A percentile compares a stretch with the other conserved stretches of the same genome.
Conservation (phyloP, 352 stramenopile species). For the Phytophthora idaei region DNA sequence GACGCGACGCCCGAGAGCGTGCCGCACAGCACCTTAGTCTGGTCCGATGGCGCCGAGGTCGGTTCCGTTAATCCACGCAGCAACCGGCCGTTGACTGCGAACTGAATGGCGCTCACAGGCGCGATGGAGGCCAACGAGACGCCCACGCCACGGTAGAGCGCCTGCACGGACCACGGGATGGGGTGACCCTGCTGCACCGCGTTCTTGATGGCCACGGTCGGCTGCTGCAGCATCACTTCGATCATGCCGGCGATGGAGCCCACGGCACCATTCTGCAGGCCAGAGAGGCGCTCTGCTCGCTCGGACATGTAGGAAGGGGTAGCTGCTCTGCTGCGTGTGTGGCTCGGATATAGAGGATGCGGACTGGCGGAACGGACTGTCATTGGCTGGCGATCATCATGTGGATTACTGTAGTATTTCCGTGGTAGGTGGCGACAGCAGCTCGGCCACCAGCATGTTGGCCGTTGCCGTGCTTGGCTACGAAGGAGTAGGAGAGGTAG, state of each 20-base stretch:
- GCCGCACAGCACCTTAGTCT: constrained; percentile 62
- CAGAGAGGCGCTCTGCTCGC: constrained; percentile 68
- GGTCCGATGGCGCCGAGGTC: constrained; percentile 37
- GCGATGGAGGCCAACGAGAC: constrained; percentile 81
- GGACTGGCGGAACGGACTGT: too few relatives aligned
- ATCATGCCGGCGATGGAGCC: constrained; percentile 84
- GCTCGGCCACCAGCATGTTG: background rate
- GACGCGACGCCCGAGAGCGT: constrained; percentile 68
- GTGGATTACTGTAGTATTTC: too few relatives aligned
- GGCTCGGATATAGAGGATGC: too few relatives aligned
- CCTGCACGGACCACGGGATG: constrained; percentile 63
- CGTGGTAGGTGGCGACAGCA: too few relatives aligned
- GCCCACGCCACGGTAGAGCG: constrained; percentile 80
- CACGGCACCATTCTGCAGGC: constrained; percentile 75
- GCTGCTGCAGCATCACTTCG: constrained; percentile 85
- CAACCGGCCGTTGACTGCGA: constrained; percentile 75
- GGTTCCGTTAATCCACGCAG: constrained; percentile 43
- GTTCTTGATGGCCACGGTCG: constrained; percentile 86
- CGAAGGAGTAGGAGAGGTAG: too few relatives aligned
- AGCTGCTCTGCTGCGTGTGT: too few relatives aligned
- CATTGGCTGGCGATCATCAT: too few relatives aligned
- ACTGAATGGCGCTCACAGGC: constrained; percentile 80
- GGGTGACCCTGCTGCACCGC: constrained; percentile 77
- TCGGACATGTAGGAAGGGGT: constrained; percentile 38
- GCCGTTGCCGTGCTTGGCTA: too few relatives aligned